Conservation (phyloP, 305 asterid genomes). For the Fraxinus dipetala region DNA sequence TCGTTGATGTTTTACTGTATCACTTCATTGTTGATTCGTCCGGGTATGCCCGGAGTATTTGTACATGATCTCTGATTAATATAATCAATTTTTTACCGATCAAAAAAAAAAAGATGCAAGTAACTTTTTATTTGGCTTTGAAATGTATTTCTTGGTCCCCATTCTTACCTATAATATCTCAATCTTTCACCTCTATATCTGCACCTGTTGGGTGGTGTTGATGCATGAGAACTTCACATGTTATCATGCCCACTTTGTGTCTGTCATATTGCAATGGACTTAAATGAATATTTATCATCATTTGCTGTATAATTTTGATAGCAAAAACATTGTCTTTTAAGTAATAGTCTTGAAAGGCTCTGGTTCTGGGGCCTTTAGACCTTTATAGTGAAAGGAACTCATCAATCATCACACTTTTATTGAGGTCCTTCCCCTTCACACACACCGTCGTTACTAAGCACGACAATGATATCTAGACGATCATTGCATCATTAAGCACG, state of each 20-base stretch:
- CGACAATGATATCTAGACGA: background rate
- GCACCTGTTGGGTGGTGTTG: slow-evolving; percentile 25
- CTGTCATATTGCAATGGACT: slow-evolving; percentile 10
- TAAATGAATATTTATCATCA: background rate
- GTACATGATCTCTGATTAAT: no score
- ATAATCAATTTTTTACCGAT: no score
- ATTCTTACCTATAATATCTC: background rate
- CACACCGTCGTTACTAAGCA: background rate
- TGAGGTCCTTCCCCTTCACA: background rate
- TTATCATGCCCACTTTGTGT: slow-evolving; percentile 29
- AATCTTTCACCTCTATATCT: background rate
- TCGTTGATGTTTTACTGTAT: no score
- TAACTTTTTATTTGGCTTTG: slow-evolving; percentile 7
- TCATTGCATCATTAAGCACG: background rate
- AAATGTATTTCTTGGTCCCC: slow-evolving; percentile 26
- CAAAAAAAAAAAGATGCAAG: slow-evolving; percentile 17
- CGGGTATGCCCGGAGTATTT: no score
- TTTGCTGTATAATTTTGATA: background rate
- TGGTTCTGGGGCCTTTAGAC: background rate
- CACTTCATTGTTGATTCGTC: no score
- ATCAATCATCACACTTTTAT: background rate
- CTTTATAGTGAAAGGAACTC: slow-evolving; percentile 19
- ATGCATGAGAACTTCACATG: slow-evolving; percentile 1
- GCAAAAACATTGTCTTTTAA: background rate
- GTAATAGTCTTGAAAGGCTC: slow-evolving; percentile 10